phyloP scores from a whole-genome alignment of 139 green algal genomes.

The Parachlorella kessleri region DNA sequence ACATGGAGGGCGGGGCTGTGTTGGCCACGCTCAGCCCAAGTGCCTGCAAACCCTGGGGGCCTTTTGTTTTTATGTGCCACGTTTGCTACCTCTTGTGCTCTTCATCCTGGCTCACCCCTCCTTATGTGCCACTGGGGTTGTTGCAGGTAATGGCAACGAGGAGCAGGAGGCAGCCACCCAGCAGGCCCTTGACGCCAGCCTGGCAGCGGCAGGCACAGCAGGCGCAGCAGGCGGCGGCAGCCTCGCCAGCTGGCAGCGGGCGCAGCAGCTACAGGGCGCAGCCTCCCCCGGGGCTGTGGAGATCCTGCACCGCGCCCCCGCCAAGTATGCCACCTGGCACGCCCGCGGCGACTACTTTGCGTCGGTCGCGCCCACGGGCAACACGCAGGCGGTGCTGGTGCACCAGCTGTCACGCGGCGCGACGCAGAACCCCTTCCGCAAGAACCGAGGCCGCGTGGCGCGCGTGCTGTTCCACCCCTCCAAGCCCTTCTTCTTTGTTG shows the following conservation, averaged over 20 bases:
- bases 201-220: constrained; percentile 15
- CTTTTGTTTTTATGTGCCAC: too few relatives aligned
- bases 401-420: constrained; percentile 88
- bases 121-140: too few relatives aligned
- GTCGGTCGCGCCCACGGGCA: constrained; percentile 75
- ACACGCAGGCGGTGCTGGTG: constrained; percentile 89
- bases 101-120: too few relatives aligned
- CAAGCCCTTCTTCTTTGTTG: constrained; percentile 96
- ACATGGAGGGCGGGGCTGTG: too few relatives aligned
- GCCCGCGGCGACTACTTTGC: constrained; percentile 92
- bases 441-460: constrained; percentile 85
- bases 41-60: too few relatives aligned
- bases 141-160: constrained; percentile 7
- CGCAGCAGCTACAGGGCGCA: not conserved
- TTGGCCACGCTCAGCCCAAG: too few relatives aligned
- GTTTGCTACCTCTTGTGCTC: too few relatives aligned
- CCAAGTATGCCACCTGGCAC: constrained; percentile 86
- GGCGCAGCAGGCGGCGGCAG: not conserved
- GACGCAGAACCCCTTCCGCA: constrained; percentile 94
- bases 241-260: constrained; percentile 22
- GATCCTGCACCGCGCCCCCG: constrained; percentile 40
- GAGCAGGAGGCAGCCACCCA: constrained; percentile 21
- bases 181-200: constrained; percentile 6
- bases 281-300: constrained; percentile 16
- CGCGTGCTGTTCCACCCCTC: constrained; percentile 89